Conservation (phyloP, 108 stramenopile species). For the Hondaea fermentalgiana region DNA sequence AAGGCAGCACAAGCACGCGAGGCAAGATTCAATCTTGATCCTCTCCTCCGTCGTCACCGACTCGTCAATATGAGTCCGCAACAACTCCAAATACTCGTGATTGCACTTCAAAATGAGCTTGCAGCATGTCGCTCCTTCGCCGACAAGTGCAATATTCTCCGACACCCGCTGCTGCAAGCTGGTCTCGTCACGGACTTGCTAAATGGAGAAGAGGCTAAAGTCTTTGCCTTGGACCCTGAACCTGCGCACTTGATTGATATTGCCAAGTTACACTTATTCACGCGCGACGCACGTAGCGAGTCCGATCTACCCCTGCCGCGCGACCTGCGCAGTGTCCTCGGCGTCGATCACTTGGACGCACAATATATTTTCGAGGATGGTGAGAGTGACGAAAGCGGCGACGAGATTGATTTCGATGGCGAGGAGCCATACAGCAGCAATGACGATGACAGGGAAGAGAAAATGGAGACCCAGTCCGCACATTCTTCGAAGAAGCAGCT, state of each 20-base stretch:
- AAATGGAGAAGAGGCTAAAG: background rate
- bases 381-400: too few relatives aligned
- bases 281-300: background rate
- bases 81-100: background rate
- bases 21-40: background rate
- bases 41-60: background rate
- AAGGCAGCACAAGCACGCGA: background rate
- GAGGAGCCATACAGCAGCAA: too few relatives aligned
- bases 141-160: background rate
- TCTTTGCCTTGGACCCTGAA: background rate
- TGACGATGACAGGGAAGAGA: too few relatives aligned
- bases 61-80: background rate
- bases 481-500: too few relatives aligned
- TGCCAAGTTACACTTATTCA: background rate
- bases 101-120: background rate
- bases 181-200: background rate
- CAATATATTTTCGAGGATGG: too few relatives aligned
- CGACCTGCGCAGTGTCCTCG: too few relatives aligned
- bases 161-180: background rate
- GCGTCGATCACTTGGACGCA: too few relatives aligned
- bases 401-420: too few relatives aligned
- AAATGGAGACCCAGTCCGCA: too few relatives aligned
- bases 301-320: background rate
- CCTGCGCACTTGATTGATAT: background rate
- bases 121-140: background rate